Evolutionary conservation across 2,329 filamentous ascomycete genomes (phyloP), one percentile per base, ranked within the genome.

Genomic region (Pyrenochaeta sp.): DNA sequence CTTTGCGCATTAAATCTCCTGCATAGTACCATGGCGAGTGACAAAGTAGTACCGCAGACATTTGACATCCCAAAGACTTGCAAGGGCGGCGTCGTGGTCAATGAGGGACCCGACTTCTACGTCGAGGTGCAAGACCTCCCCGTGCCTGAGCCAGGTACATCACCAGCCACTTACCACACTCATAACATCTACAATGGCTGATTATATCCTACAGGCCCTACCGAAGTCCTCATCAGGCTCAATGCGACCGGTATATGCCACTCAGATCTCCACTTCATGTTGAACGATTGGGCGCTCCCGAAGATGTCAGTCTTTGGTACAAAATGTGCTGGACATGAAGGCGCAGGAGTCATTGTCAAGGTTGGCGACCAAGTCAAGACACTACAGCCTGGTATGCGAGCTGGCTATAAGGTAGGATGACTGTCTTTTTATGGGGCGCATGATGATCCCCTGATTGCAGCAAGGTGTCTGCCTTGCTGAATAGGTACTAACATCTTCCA

Each of bases 221-320:
- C 84, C 44, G 83, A 87, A 53, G 72, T 87, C 18, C 76, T 87
- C 9, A 77, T 87, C 63, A 81, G 79, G 47, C 75, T 87, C 46
- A 87, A 86, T 51, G 78, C 78, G 21, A 87, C 84, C 1, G 85
- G 85, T 0, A 76, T 87, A 43, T 87, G 85, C 73, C 80, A 82
- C 54, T 81, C 78, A 30, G 85, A 87, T 60, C 70, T 87, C 15
- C 84, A 87, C 63, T 82, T 82, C 69, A 85, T 85, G 82, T 56
- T 81, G 42, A 79, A 80, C 49, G 84, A 87, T 63, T 79, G 82
- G 72, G 79, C 76, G 0, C 48, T 71, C 6, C 73, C 72, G 1
- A 70, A 71, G 35, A 77, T 77, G 73, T 72, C 68, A 6, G 57
- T 60, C 0, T 74, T 81, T 32, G 77, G 78, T 5, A 76, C 77